phyloP scores from a whole-genome alignment of 305 asterid species.

The Striga hermonthica region DNA sequence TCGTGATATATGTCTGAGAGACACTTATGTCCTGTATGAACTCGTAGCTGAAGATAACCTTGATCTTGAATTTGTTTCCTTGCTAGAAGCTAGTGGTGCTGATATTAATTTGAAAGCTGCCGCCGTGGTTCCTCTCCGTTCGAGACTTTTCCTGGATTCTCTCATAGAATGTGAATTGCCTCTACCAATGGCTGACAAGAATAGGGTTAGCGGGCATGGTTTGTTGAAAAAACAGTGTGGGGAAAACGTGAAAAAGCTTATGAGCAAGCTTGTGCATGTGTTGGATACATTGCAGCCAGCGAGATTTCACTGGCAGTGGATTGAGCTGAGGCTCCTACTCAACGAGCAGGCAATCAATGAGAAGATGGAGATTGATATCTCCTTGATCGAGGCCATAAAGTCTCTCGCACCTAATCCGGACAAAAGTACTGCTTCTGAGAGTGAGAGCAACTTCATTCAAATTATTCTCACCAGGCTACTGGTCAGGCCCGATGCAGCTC shows the following conservation, averaged over 20 bases:
- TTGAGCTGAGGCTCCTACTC: slow-evolving; percentile 87
- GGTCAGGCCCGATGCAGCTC: slow-evolving; percentile 97
- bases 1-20: slow-evolving; percentile 88
- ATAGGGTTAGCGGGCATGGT: slow-evolving; percentile 39
- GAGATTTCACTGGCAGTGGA: slow-evolving; percentile 99
- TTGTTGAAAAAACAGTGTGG: slow-evolving; percentile 62
- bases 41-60: slow-evolving; percentile 67
- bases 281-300: slow-evolving; percentile 96
- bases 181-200: slow-evolving; percentile 27
- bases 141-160: slow-evolving; percentile 85
- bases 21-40: slow-evolving; percentile 70
- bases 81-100: slow-evolving; percentile 62
- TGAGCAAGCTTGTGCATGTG: slow-evolving; percentile 71
- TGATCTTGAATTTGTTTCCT: slow-evolving; percentile 78
- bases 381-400: slow-evolving; percentile 76
- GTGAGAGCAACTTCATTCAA: slow-evolving; percentile 81
- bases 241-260: slow-evolving; percentile 63
- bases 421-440: slow-evolving; percentile 69
- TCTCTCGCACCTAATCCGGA: slow-evolving; percentile 75
- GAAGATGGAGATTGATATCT: slow-evolving; percentile 70
- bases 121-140: slow-evolving; percentile 91
- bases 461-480: slow-evolving; percentile 87
- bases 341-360: slow-evolving; percentile 89
- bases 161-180: slow-evolving; percentile 82
- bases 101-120: slow-evolving; percentile 63